Percentiles rank a stretch among this genome's conserved stretches.
Conservation (phyloP, 345 rosid genomes). For the Eucalyptus erythrocorys region DNA sequence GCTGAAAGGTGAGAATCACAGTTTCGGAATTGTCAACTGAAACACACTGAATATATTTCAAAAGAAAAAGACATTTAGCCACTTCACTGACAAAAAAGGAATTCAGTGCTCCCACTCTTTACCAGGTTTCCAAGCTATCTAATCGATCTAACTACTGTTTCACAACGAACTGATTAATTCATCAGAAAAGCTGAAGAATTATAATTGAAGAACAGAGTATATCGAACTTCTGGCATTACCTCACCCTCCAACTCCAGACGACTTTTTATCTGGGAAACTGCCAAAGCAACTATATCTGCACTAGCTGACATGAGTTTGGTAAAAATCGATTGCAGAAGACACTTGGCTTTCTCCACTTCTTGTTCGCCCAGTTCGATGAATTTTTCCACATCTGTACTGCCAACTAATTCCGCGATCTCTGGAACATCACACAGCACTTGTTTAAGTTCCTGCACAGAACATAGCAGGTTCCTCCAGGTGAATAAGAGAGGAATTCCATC, state of each 20-base stretch:
- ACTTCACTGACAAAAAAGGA: background rate
- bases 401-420: slow-evolving; percentile 78
- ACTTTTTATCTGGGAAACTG: slow-evolving; percentile 41
- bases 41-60: background rate
- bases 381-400: slow-evolving; percentile 39
- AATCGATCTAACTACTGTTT: background rate
- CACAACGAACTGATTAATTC: background rate
- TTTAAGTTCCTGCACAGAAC: slow-evolving; percentile 68
- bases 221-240: slow-evolving; percentile 22
- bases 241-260: slow-evolving; percentile 55
- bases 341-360: slow-evolving; percentile 44
- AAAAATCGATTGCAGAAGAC: slow-evolving; percentile 53
- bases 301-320: slow-evolving; percentile 78
- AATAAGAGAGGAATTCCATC: background rate
- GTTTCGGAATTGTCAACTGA: background rate
- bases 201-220: background rate
- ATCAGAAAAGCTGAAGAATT: background rate
- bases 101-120: background rate
- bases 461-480: background rate
- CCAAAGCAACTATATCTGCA: slow-evolving; percentile 48
- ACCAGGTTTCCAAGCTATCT: background rate
- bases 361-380: slow-evolving; percentile 30
- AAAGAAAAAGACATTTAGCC: background rate
- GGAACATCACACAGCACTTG: slow-evolving; percentile 59
- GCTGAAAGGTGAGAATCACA: background rate